Percentiles rank a stretch among this genome's conserved stretches.
phyloP scores from a whole-genome alignment of 2,329 filamentous ascomycete species.

The Aphanoascus verrucosus region DNA sequence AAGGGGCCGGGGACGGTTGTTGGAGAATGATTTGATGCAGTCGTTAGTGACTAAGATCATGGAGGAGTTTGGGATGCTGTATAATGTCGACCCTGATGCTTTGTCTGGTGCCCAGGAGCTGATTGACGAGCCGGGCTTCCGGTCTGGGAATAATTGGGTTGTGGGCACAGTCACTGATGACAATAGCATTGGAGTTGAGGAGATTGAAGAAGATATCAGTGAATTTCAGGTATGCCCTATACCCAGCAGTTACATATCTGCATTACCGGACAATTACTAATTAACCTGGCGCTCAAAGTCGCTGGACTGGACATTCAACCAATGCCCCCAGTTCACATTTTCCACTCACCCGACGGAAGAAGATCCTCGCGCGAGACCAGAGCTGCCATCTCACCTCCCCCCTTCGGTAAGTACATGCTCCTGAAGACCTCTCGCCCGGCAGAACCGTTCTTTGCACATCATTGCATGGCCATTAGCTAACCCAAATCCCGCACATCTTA shows the following conservation, averaged over 20 bases:
- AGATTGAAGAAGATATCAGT: constrained; percentile 50
- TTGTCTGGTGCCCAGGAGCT: constrained; percentile 26
- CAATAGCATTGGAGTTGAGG: constrained; percentile 36
- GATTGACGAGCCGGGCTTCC: constrained; percentile 27
- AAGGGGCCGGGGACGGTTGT: constrained; percentile 29
- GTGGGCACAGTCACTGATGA: constrained; percentile 43
- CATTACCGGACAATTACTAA: background rate
- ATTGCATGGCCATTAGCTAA: too few species aligned
- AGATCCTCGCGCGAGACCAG: constrained; percentile 47
- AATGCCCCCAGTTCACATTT: constrained; percentile 76
- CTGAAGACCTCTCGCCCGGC: constrained; percentile 3
- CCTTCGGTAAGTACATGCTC: constrained; percentile 31
- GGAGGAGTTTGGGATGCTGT: constrained; percentile 57
- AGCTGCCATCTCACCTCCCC: constrained; percentile 40
- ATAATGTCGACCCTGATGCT: constrained; percentile 39
- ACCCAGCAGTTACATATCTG: background rate
- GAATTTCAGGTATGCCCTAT: constrained; percentile 43
- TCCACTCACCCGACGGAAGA: constrained; percentile 50
- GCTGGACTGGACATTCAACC: constrained; percentile 62
- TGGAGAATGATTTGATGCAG: constrained; percentile 38
- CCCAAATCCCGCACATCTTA: too few species aligned
- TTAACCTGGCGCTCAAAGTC: constrained; percentile 24
- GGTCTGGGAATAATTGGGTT: constrained; percentile 28
- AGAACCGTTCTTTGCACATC: background rate
- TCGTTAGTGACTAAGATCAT: constrained; percentile 46